Percentiles rank a stretch among this genome's conserved stretches.
These are phyloP conservation scores for Umbelopsis sp. DNA, from an alignment of 371 early-diverging fungal genomes.

Conservation along the genomic window DNA sequence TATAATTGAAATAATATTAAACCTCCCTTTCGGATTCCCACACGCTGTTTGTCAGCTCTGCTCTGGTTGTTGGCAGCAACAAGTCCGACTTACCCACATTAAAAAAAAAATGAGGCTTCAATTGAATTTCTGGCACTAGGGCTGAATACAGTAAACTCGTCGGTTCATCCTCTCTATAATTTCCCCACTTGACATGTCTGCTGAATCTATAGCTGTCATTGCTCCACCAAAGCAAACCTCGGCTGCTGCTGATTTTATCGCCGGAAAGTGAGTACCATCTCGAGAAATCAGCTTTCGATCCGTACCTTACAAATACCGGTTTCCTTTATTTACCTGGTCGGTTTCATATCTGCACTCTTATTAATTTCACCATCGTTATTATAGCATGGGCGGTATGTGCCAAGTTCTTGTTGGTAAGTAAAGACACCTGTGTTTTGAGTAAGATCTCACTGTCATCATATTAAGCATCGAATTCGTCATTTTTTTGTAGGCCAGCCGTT, in stretches of 20 bases:
- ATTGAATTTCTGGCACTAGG: too few relatives aligned
- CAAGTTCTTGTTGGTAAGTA: constrained; percentile 44
- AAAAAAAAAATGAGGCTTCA: not conserved
- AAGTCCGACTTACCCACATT: not conserved
- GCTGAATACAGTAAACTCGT: not conserved
- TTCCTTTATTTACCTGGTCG: not conserved
- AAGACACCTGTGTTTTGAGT: constrained; percentile 27
- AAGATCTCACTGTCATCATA: not conserved
- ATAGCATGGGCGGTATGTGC: constrained; percentile 51
- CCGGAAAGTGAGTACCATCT: constrained; percentile 49
- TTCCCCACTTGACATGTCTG: constrained; percentile 13
- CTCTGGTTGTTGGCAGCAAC: not conserved
- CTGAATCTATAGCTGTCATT: constrained; percentile 16
- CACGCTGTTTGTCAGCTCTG: constrained; percentile 1
- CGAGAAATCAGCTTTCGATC: not conserved
- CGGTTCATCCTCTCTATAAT: not conserved
- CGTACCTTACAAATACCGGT: not conserved
- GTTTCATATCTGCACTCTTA: not conserved
- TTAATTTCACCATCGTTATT: not conserved
- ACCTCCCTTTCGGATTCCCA: not conserved
- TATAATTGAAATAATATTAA: not conserved
- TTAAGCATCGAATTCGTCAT: constrained; percentile 6
- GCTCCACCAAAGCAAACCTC: constrained; percentile 25
- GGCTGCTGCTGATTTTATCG: constrained; percentile 48
- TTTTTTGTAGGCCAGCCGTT: constrained; percentile 58